Base-by-base conservation (phyloP, 2,329 filamentous ascomycete genomes). In the Fusarium sp. region DNA sequence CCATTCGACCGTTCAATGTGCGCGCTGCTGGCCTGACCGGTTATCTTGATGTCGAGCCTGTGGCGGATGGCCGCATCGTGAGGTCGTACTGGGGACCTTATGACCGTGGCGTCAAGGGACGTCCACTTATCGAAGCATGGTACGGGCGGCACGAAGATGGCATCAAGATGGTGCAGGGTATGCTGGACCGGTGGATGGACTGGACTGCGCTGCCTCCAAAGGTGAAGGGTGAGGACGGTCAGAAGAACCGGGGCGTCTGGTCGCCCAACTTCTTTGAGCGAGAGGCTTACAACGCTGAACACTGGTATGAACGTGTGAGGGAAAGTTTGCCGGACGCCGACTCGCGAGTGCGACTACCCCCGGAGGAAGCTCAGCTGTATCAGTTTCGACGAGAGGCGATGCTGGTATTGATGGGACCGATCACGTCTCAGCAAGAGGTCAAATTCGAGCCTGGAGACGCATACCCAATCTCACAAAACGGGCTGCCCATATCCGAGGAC, bases 101-200 rank as follows among this genome's bases (percentile, higher is more conserved):
- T 61, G 80, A 83, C 35, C 76, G 81, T 8, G 72, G 77, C 2
- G 75, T 81, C 16, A 81, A 82, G 40, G 80, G 81, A 20, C 78
- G 80, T 8, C 74, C 79, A 3, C 79, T 84, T 8, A 70, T 86
- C 11, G 80, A 82, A 29, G 78, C 82, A 35, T 84, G 86, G 81
- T 88, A 86, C 71, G 85, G 86, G 1, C 82, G 85, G 0, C 81
- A 82, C 27, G 77, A 78, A 31, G 75, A 80, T 9, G 77, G 80
- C 9, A 77, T 86, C 65, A 79, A 76, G 40, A 79, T 81, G 54
- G 79, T 82, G 29, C 81, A 83, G 76, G 79, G 78, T 31, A 77
- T 86, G 75, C 76, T 86, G 33, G 81, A 82, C 56, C 83, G 82
- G n/a, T 87, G 85, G 85, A 78, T 79, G 29, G 74, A 79, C 52